phyloP scores from a whole-genome alignment of 257 asterid genomes.

The Fraxinus excelsior region DNA sequence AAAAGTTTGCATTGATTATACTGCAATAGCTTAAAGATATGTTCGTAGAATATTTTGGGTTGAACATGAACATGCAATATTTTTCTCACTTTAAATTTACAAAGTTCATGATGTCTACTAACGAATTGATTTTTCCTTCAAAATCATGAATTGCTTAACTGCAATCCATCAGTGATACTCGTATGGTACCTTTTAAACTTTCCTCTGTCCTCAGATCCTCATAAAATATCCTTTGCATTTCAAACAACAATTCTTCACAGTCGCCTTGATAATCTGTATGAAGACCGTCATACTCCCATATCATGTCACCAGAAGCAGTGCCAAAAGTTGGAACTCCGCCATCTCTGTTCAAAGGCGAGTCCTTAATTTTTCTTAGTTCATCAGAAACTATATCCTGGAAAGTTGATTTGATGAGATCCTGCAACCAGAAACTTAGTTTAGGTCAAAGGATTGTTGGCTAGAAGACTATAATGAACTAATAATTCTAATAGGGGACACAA shows the following conservation, averaged over 20 bases:
- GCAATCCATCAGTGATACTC: background rate
- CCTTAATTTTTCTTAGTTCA: constrained; percentile 69
- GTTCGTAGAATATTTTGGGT: constrained; percentile 8
- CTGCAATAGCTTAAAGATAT: background rate
- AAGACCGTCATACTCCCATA: constrained; percentile 91
- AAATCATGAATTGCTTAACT: background rate
- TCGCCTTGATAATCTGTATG: constrained; percentile 68
- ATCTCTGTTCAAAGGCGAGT: constrained; percentile 36
- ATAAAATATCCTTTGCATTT: constrained; percentile 89
- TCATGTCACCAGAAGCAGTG: constrained; percentile 52
- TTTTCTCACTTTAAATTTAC: constrained; percentile 5
- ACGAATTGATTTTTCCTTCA: constrained; percentile 13
- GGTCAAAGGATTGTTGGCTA: constrained; percentile 21
- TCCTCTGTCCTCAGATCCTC: constrained; percentile 68
- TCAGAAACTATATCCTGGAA: constrained; percentile 75
- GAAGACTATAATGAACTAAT: background rate
- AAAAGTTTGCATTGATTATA: constrained; percentile 3
- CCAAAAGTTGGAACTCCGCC: constrained; percentile 23
- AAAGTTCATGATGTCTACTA: background rate
- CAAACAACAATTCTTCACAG: constrained; percentile 80
- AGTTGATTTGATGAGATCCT: constrained; percentile 66
- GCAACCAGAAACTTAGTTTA: constrained; percentile 30
- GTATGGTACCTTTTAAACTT: constrained; percentile 47
- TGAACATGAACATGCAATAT: background rate
- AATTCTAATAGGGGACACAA: background rate